These are phyloP conservation scores for Plantago rigida DNA, from an alignment of 305 asterid species.

Conservation along the genomic window DNA sequence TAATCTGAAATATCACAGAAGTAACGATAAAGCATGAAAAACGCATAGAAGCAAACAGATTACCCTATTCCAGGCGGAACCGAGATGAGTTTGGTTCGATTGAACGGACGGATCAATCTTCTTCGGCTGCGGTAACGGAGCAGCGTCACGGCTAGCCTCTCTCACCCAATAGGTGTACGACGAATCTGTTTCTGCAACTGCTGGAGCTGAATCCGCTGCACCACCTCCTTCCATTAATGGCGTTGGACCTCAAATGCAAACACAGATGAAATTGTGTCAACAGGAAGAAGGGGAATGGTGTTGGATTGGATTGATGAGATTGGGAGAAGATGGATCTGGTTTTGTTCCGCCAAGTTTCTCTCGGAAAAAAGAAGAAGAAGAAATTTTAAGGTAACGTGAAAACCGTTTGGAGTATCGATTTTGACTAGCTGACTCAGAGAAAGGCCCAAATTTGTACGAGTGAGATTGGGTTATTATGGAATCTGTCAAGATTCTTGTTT, in stretches of 20 bases:
- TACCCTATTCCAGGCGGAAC: slow-evolving; percentile 91
- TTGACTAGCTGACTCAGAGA: no score
- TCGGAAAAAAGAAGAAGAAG: no score
- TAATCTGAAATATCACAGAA: no score
- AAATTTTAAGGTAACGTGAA: no score
- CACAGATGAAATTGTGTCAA: background rate
- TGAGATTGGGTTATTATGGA: no score
- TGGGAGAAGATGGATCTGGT: slow-evolving; percentile 10
- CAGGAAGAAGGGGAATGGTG: background rate
- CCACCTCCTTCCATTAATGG: slow-evolving; percentile 54
- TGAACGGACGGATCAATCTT: slow-evolving; percentile 55
- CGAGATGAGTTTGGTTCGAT: slow-evolving; percentile 51
- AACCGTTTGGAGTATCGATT: no score
- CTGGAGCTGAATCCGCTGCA: slow-evolving; percentile 33
- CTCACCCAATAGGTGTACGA: slow-evolving; percentile 91
- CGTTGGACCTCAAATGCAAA: background rate
- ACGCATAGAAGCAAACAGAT: background rate
- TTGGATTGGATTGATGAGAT: background rate
- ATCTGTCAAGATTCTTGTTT: no score
- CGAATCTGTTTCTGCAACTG: slow-evolving; percentile 33
- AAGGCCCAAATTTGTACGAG: no score
- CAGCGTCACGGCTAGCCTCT: slow-evolving; percentile 62
- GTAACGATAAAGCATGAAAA: no score
- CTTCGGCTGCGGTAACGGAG: slow-evolving; percentile 70
- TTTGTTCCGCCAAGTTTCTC: slow-evolving; percentile 26